Evolutionary conservation across 2,329 filamentous ascomycete genomes (phyloP), one percentile per base, ranked within the genome.

Genomic region (Parafenestella ontariensis): DNA sequence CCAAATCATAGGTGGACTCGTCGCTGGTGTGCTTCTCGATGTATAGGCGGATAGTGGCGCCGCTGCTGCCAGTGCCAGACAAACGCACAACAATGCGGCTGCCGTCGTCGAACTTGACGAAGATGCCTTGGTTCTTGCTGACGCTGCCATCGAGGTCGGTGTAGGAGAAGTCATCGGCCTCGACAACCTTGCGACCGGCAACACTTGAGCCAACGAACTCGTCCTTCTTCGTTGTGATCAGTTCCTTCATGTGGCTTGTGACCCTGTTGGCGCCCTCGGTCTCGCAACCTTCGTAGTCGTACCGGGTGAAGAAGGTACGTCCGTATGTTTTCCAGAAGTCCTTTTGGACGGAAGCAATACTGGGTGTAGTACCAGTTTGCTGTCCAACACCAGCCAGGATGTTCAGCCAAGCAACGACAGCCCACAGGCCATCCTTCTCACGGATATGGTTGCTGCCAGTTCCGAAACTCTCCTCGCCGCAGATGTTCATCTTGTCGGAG

Each of bases 401-500:
- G 83, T 99, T 99, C 70, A 99, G 82, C 95, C 95, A 99, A 28
- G 95, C 95, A 49, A 97, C 90, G 59, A 99, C 86, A 56, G 95
- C 95, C 95, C 95, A 99, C 37, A 99, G 85, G 59, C 95, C 95
- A 73, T 99, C 95, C 86, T 99, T 99, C 83, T 99, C 95, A 68
- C 95, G 92, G 73, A 99, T 96, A 79, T 99, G 95, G 83, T 99
- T 97, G 79, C 91, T 96, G 34, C 95, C 95, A 10, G 95, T 99
- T 65, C 95, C 95, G 77, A 99, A 99, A 62, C 90, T 95, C 84
- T 99, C 95, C 80, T 99, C 95, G 54, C 95, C 95, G 74, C 95
- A 99, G 76, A 99, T 99, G 72, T 95, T 98, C 95, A 99, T 99
- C 87, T 99, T 99, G 78, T 99, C 94, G 63, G 98, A 85, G 52